phyloP scores from a whole-genome alignment of 139 green algal species.

The Spirogloea muscicola region DNA sequence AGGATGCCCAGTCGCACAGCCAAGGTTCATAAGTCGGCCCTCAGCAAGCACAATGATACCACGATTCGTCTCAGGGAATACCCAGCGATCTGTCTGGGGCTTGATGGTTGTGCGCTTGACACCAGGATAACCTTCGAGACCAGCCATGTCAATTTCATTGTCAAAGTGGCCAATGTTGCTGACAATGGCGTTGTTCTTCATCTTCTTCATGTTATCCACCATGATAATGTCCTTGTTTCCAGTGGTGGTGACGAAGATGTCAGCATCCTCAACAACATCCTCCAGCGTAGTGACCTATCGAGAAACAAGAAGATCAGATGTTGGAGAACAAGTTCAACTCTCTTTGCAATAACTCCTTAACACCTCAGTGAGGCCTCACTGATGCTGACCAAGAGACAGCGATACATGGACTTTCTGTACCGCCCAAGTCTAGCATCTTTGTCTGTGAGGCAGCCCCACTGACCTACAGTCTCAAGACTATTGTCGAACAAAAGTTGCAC shows the following conservation, averaged over 20 bases:
- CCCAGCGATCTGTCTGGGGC: slow-evolving; percentile 83
- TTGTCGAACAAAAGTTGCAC: too few species aligned
- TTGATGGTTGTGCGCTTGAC: slow-evolving; percentile 99
- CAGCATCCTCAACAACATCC: slow-evolving; percentile 71
- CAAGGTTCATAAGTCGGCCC: slow-evolving; percentile 98
- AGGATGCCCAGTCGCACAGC: slow-evolving; percentile 97
- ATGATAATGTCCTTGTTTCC: slow-evolving; percentile 98
- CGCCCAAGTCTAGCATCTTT: too few species aligned
- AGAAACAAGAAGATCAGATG: too few species aligned
- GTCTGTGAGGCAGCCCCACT: too few species aligned
- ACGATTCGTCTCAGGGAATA: slow-evolving; percentile 91
- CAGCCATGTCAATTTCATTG: slow-evolving; percentile 99
- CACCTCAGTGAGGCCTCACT: too few species aligned
- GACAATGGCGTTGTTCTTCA: slow-evolving; percentile 99
- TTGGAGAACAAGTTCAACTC: too few species aligned
- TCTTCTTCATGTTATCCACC: slow-evolving; percentile 90
- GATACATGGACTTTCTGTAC: too few species aligned
- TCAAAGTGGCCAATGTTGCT: slow-evolving; percentile 99
- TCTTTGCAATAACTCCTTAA: too few species aligned
- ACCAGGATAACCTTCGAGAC: slow-evolving; percentile 72
- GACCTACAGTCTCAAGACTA: too few species aligned
- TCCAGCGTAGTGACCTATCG: slow-evolving; percentile 66
- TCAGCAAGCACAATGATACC: slow-evolving; percentile 95
- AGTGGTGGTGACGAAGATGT: slow-evolving; percentile 99
- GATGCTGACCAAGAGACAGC: too few species aligned